Evolutionary conservation across 768 basidiomycete genomes (phyloP), one percentile per base, ranked within the genome.

Genomic region (Agrocybe praecox): DNA sequence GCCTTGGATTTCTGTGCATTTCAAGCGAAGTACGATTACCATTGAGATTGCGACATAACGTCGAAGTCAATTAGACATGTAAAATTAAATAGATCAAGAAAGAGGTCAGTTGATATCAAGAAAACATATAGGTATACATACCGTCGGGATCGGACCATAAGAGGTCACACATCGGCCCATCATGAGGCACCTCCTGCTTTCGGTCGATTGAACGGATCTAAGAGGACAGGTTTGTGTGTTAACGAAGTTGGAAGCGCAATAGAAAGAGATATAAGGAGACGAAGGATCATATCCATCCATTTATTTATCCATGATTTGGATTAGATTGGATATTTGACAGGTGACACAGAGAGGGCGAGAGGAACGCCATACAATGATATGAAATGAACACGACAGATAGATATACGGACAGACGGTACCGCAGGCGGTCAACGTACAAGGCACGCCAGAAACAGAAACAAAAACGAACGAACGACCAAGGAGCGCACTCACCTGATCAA

Each of bases 71-170:
- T 14, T 21, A 40, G 6, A 40, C 11, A 46, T 11, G 29, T 36
- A 15, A 22, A 53, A 46, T 46, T 32, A 18, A 49, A 45, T n/a
- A n/a, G n/a, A 59, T 40, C 34, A 33, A 46, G 36, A 19, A 33
- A n/a, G 5, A 32, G 2, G 26, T 17, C 23, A 19, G 17, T 17
- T n/a, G 18, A 33, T 12, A 33, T 14, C 55, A 34, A 44, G 54
- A 47, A 44, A 40, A 57, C 21, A 42, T 14, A 36, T 18, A 52
- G 17, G 19, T 17, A 33, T n/a, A 68, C 81, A 62, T 54, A 95
- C 95, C 96, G 71, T 98, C 96, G 45, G 96, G 96, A 78, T 98
- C 96, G 57, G 96, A 97, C 96, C 96, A 98, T n/a, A 98, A 79
- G 2, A 98, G 78, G 74, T 98, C 96, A 67, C 96, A 98, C 96